Percentiles rank a stretch among this genome's conserved stretches.
These are phyloP conservation scores for Saturnispora quitensis DNA, from an alignment of 805 yeast species.

Conservation along the genomic window DNA sequence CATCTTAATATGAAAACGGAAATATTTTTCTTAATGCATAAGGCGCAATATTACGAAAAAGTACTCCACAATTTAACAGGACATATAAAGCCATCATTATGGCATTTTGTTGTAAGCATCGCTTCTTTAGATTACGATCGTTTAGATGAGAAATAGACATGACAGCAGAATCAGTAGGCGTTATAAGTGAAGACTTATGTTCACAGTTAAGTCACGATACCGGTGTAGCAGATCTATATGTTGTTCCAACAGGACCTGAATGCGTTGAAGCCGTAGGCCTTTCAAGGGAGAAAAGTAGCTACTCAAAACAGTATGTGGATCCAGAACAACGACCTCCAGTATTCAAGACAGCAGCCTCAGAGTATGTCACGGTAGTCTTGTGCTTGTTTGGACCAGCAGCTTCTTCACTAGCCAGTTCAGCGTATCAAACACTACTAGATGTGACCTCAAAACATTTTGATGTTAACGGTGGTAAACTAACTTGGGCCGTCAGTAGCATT, in stretches of 20 bases:
- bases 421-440: constrained; percentile 30
- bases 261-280: not conserved
- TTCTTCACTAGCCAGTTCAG: constrained; percentile 29
- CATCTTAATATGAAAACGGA: not conserved
- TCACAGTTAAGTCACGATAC: not conserved
- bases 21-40: not conserved
- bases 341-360: constrained; percentile 28
- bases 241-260: constrained; percentile 3
- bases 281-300: constrained; percentile 5
- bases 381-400: constrained; percentile 35
- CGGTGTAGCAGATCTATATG: not conserved
- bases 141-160: not conserved
- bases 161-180: not conserved
- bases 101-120: not conserved
- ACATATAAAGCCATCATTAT: not conserved
- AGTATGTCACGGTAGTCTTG: constrained; percentile 25
- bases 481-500: constrained; percentile 36
- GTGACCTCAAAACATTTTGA: constrained; percentile 28
- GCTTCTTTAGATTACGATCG: not conserved
- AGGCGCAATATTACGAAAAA: not conserved
- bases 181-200: not conserved
- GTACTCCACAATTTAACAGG: not conserved
- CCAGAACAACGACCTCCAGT: constrained; percentile 30
- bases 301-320: constrained; percentile 11
- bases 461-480: constrained; percentile 32